Evolutionary conservation across 2,329 filamentous ascomycete species (phyloP).

Genomic region (Talaromyces pinophilus): DNA sequence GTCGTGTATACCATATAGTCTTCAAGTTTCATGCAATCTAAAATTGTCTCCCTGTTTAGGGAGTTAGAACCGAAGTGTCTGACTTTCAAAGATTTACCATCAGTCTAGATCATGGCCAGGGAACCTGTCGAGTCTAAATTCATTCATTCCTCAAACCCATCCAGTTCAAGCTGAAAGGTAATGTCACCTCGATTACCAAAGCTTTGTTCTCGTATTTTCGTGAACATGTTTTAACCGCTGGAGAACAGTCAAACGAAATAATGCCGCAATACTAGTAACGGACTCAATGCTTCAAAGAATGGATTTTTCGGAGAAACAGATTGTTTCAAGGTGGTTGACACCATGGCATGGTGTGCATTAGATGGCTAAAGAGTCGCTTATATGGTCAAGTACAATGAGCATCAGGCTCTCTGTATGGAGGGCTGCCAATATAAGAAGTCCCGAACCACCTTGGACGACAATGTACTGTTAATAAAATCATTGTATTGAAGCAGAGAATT

Average conservation of each 20-base stretch:
- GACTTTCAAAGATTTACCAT: neutral
- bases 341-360: neutral
- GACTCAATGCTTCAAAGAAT: neutral
- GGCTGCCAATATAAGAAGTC: neutral
- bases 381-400: neutral
- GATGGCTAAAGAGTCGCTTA: neutral
- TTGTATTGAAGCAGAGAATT: neutral
- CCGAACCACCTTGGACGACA: neutral
- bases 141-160: neutral
- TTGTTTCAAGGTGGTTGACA: neutral
- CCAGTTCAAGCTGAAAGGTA: neutral
- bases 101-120: neutral
- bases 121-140: too few species aligned
- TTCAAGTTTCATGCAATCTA: neutral
- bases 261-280: neutral
- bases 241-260: neutral
- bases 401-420: neutral
- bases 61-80: neutral
- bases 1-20: conserved; percentile 8
- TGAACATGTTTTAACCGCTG: neutral
- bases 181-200: neutral
- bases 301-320: neutral
- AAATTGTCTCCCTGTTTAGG: neutral
- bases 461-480: neutral
- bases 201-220: neutral